phyloP scores from a whole-genome alignment of 805 yeast genomes.

The Saturnispora bothae region DNA sequence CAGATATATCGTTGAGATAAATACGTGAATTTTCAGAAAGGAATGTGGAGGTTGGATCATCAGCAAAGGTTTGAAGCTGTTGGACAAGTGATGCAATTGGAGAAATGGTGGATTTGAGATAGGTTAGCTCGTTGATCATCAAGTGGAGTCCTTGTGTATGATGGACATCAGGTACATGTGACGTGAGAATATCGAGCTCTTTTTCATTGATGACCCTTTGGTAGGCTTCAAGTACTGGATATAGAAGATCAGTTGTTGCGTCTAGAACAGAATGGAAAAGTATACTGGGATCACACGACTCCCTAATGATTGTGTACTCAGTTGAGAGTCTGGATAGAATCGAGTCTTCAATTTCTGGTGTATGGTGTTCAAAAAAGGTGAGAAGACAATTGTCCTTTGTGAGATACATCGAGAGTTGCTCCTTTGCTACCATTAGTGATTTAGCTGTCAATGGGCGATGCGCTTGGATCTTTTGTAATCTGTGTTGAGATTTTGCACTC shows the following conservation, averaged over 20 bases:
- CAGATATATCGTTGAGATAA: constrained; percentile 46
- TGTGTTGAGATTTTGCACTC: constrained; percentile 12
- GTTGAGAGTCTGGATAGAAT: constrained; percentile 37
- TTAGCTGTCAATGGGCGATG: constrained; percentile 35
- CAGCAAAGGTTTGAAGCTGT: constrained; percentile 33
- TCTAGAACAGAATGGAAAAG: constrained; percentile 46
- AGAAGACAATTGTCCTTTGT: constrained; percentile 36
- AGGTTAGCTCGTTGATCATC: constrained; percentile 42
- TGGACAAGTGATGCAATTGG: constrained; percentile 39
- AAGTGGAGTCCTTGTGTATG: constrained; percentile 45
- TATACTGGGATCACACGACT: constrained; percentile 41
- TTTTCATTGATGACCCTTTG: constrained; percentile 36
- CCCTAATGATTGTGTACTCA: constrained; percentile 37
- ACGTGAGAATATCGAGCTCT: constrained; percentile 39
- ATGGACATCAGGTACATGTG: constrained; percentile 32
- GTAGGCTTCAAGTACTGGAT: constrained; percentile 45
- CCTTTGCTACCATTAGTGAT: constrained; percentile 39
- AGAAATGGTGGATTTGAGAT: constrained; percentile 34
- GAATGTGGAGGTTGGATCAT: constrained; percentile 14
- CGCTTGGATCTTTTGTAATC: constrained; percentile 27
- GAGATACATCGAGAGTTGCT: constrained; percentile 44
- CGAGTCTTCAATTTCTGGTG: constrained; percentile 42
- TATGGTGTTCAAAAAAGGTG: constrained; percentile 48
- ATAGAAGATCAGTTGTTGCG: constrained; percentile 41
- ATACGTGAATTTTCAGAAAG: constrained; percentile 35